Conservation (phyloP, 176 grass and related monocot species). For the Aegilops speltoides region DNA sequence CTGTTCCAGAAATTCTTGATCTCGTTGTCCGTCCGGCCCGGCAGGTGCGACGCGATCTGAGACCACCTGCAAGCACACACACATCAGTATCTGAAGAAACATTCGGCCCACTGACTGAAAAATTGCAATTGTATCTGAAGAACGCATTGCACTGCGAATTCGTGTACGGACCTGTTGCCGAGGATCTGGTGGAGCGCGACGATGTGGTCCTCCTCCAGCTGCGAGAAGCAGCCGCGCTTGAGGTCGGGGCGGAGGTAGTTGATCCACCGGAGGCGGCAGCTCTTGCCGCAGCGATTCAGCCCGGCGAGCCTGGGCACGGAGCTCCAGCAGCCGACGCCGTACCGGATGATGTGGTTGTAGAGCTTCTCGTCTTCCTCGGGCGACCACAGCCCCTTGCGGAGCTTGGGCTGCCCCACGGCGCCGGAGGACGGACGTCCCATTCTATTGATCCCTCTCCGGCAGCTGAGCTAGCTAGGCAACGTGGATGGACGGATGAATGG, state of each 20-base stretch:
- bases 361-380: slow-evolving; percentile 92
- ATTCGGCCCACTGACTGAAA: no score
- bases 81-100: no score
- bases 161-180: background rate
- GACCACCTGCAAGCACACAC: slow-evolving; percentile 58
- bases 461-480: background rate
- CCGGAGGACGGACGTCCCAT: slow-evolving; percentile 61
- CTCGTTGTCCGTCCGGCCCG: slow-evolving; percentile 86
- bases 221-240: slow-evolving; percentile 1
- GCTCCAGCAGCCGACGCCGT: slow-evolving; percentile 91
- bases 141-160: no score
- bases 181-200: background rate
- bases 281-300: slow-evolving; percentile 9
- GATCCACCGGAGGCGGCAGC: slow-evolving; percentile 20
- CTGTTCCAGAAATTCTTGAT: slow-evolving; percentile 66
- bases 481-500: background rate
- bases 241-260: slow-evolving; percentile 21
- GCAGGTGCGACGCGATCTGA: slow-evolving; percentile 78
- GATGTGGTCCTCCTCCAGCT: slow-evolving; percentile 18
- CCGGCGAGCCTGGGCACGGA: slow-evolving; percentile 73
- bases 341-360: slow-evolving; percentile 90
- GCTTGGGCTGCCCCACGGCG: slow-evolving; percentile 56
- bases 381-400: slow-evolving; percentile 85
- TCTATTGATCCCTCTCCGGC: no score
- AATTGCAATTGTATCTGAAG: no score